These are phyloP conservation scores for Jaltomata sinuosa DNA, from an alignment of 257 asterid species.

Conservation along the genomic window DNA sequence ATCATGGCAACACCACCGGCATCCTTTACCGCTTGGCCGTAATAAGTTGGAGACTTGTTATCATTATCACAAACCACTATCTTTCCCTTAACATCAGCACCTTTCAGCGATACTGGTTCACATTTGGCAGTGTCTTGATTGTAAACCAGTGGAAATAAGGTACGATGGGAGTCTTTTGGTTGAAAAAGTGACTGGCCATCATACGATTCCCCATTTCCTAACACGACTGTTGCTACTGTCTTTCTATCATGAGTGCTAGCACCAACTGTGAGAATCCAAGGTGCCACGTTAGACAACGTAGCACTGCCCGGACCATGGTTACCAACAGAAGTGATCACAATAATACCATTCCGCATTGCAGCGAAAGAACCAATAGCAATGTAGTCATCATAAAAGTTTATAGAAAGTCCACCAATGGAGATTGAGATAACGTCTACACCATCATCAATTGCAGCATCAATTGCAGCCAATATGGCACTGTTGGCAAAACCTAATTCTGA, in stretches of 20 bases:
- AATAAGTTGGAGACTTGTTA: too few relatives aligned
- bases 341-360: constrained; percentile 27
- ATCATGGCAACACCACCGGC: neutral
- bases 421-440: constrained; percentile 20
- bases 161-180: constrained; percentile 6
- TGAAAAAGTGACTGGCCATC: constrained; percentile 27
- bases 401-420: constrained; percentile 6
- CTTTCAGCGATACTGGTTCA: too few relatives aligned
- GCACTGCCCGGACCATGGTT: constrained; percentile 9
- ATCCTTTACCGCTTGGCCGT: too few relatives aligned
- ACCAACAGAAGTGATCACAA: constrained; percentile 25
- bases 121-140: neutral
- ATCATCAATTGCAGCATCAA: constrained; percentile 35
- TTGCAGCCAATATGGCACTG: constrained; percentile 23
- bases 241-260: constrained; percentile 27
- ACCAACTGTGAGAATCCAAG: constrained; percentile 36
- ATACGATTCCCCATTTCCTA: constrained; percentile 9
- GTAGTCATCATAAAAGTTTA: neutral
- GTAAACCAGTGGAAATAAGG: constrained; percentile 7
- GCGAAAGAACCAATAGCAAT: constrained; percentile 25
- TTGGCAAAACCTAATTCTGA: neutral
- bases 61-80: too few relatives aligned
- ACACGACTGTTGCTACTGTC: constrained; percentile 9
- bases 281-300: constrained; percentile 8
- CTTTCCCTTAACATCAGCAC: too few relatives aligned